Conservation (phyloP, 2,329 filamentous ascomycete genomes). For the Plenodomus tracheiphilus region DNA sequence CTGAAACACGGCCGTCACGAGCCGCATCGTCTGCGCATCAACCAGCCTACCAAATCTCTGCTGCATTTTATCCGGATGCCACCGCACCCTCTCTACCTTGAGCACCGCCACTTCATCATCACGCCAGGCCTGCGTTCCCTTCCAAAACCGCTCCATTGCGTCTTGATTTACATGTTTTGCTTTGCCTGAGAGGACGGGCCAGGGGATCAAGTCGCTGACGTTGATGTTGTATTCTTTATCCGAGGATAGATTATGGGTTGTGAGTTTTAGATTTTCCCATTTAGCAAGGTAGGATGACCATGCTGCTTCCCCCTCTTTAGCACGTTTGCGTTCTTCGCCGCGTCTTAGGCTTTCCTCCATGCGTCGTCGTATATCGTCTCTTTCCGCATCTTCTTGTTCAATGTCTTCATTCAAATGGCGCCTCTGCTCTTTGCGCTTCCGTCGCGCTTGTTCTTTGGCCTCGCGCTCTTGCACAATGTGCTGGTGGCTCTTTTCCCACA, state of each 20-base stretch:
- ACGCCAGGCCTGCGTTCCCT: constrained; percentile 52
- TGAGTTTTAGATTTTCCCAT: constrained; percentile 62
- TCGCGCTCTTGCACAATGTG: constrained; percentile 78
- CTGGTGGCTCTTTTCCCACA: constrained; percentile 95
- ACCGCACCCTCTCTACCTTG: constrained; percentile 84
- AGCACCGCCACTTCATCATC: constrained; percentile 57
- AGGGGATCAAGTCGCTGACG: constrained; percentile 57
- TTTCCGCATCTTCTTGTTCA: constrained; percentile 48
- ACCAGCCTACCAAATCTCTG: constrained; percentile 77
- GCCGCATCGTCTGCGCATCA: constrained; percentile 71
- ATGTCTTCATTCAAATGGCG: constrained; percentile 47
- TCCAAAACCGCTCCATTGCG: constrained; percentile 71
- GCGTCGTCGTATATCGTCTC: constrained; percentile 58
- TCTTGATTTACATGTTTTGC: constrained; percentile 61
- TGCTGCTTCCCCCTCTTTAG: constrained; percentile 58
- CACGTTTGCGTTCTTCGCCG: constrained; percentile 65
- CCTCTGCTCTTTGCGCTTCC: constrained; percentile 50
- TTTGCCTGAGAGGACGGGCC: constrained; percentile 71
- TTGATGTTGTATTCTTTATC: constrained; percentile 14
- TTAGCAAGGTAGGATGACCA: constrained; percentile 67
- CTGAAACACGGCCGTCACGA: constrained; percentile 90
- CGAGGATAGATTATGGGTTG: constrained; percentile 5
- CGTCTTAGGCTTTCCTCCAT: constrained; percentile 71
- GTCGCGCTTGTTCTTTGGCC: constrained; percentile 54
- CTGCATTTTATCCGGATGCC: constrained; percentile 98